Conservation (phyloP, 495 filamentous ascomycete species). For the Hypomontagnella monticulosa region DNA sequence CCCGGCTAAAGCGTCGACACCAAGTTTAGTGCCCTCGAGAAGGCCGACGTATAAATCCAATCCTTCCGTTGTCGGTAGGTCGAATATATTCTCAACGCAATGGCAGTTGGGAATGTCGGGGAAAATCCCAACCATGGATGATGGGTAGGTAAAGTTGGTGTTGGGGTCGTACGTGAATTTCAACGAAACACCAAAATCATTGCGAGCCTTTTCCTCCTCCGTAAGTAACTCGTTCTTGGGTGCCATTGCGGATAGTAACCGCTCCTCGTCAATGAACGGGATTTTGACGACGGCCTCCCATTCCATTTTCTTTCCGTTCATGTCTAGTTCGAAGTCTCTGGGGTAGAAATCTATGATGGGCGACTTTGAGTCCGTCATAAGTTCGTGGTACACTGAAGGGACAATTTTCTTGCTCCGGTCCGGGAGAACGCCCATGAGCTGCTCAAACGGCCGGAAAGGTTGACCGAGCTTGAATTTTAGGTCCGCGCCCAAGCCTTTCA, state of each 20-base stretch:
- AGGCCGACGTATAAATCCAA: conserved; percentile 86
- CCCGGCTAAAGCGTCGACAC: conserved; percentile 82
- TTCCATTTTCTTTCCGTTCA: conserved; percentile 99
- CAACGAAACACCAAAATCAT: conserved; percentile 88
- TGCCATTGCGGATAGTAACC: conserved; percentile 84
- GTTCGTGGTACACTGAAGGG: conserved; percentile 81
- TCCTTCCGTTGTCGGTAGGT: conserved; percentile 91
- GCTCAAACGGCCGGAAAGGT: conserved; percentile 93
- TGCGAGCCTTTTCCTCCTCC: conserved; percentile 79
- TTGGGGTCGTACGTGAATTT: conserved; percentile 90
- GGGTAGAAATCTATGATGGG: conserved; percentile 99
- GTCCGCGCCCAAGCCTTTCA: conserved; percentile 85
- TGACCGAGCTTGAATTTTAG: conserved; percentile 92
- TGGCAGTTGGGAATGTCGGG: conserved; percentile 86
- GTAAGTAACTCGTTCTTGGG: conserved; percentile 80
- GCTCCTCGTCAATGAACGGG: conserved; percentile 93
- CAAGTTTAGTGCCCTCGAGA: conserved; percentile 86
- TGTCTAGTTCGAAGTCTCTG: conserved; percentile 95
- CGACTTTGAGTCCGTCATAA: conserved; percentile 92
- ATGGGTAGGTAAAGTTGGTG: conserved; percentile 81
- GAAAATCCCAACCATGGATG: conserved; percentile 88
- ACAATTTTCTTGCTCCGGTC: conserved; percentile 98
- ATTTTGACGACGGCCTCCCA: conserved; percentile 99
- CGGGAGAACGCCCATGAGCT: conserved; percentile 97
- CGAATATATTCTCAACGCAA: conserved; percentile 95